Evolutionary conservation across 78 protist genomes (phyloP), one percentile per base, ranked within the genome.

Genomic region (Dictyostelium discoideum): DNA sequence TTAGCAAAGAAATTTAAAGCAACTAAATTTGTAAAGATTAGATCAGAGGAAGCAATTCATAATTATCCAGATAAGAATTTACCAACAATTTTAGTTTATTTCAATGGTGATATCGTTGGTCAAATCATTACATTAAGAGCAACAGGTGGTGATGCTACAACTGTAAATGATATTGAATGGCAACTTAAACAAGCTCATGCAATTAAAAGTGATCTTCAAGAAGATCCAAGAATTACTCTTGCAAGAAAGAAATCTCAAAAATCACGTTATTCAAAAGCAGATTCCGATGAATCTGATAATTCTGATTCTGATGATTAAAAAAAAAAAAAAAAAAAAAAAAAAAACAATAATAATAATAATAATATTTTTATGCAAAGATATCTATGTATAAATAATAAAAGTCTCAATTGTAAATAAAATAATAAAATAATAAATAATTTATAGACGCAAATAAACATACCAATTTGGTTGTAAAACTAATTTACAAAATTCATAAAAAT

Each of bases 21-120:
- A 29, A 89, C 96, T n/a, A 97, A 97, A 89, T 97, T 97, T 77
- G 92, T 97, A 69, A 74, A 73, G 73, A 97, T 93, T 60, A 67
- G 96, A 85, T 85, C 96, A 37, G 96, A 93, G 50, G 96, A 93
- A 79, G 96, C 96, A 26, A 93, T 93, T 72, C 88, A 87, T 57
- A 83, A 92, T 82, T 97, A 96, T 85, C 98, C 98, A 40, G 98
- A 96, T 80, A 65, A 39, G 42, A 96, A 96, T 85, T 80, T 92
- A 20, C 98, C 98, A 60, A 96, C 98, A 83, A 60, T 97, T 50
- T 81, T 97, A 60, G 83, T 97, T 24, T 97, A 97, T 54, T 44
- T 26, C 44, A 84, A 92, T 46, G 97, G 97, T 37, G 67, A 94
- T 72, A 80, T 92, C 3, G 83, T 39, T 78, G 37, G 69, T 50